Conservation (phyloP, 177 flowering plant genomes). For the Vitis hybrid region DNA sequence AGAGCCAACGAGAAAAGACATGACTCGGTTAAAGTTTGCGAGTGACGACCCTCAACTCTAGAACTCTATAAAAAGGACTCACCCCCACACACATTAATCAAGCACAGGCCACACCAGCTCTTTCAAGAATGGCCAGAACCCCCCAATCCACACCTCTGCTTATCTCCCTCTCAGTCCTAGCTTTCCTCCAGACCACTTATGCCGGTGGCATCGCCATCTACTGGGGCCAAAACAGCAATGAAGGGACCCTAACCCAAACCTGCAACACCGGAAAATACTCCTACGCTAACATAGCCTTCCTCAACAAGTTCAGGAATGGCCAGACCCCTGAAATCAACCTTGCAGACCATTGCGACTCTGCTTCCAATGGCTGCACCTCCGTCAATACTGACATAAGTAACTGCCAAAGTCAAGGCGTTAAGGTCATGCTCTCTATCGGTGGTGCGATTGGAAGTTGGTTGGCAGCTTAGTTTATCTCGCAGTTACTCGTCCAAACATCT, state of each 20-base stretch:
- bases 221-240: slow-evolving; percentile 34
- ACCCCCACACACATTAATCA: background rate
- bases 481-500: too few species aligned
- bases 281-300: slow-evolving; percentile 26
- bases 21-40: too few species aligned
- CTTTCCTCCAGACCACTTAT: background rate
- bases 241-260: slow-evolving; percentile 21
- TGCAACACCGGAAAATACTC: slow-evolving; percentile 21
- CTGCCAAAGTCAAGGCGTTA: slow-evolving; percentile 24
- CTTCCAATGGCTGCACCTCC: slow-evolving; percentile 10
- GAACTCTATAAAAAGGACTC: background rate
- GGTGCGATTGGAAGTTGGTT: slow-evolving; percentile 24
- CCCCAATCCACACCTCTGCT: background rate
- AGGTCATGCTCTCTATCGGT: slow-evolving; percentile 25
- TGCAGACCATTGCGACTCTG: slow-evolving; percentile 26
- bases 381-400: slow-evolving; percentile 10
- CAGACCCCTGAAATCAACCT: slow-evolving; percentile 16
- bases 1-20: too few species aligned
- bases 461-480: too few species aligned
- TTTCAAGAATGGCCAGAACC: background rate
- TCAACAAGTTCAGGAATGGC: slow-evolving; percentile 24
- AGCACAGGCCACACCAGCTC: background rate
- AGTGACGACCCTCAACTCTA: too few species aligned
- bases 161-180: background rate
- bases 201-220: slow-evolving; percentile 26